A percentile compares a stretch with the other conserved stretches of the same genome.
Evolutionary conservation across 2,329 filamentous ascomycete species (phyloP).

Genomic region (Penicillium sp.): DNA sequence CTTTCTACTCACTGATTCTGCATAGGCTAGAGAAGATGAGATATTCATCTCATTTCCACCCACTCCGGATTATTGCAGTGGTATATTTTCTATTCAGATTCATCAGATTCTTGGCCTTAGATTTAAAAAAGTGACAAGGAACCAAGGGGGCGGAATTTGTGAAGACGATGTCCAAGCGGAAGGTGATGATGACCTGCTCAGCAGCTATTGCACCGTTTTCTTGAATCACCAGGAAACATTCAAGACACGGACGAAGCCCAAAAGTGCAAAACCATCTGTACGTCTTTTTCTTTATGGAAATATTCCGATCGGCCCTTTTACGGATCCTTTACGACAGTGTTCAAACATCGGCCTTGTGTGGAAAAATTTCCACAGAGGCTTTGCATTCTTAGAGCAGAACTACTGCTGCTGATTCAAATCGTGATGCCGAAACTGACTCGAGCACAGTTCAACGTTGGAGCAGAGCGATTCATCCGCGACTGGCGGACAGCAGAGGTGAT

Average conservation of each 20-base stretch:
- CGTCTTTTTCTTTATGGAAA: neutral
- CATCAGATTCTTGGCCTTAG: slow-evolving; percentile 2
- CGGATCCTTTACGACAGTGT: neutral
- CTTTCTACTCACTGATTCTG: slow-evolving; percentile 3
- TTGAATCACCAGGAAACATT: neutral
- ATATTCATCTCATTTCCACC: slow-evolving; percentile 1
- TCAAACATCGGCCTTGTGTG: neutral
- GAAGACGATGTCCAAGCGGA: slow-evolving; percentile 1
- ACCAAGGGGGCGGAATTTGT: slow-evolving; percentile 1
- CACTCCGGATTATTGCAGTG: slow-evolving; percentile 1
- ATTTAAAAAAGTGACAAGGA: slow-evolving; percentile 3
- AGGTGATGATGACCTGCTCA: slow-evolving; percentile 3
- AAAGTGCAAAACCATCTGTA: slow-evolving; percentile 3
- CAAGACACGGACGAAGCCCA: slow-evolving; percentile 2
- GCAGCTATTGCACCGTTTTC: slow-evolving; percentile 2
- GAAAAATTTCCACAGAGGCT: neutral
- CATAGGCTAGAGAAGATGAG: slow-evolving; percentile 1
- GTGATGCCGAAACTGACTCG: neutral
- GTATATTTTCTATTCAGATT: slow-evolving; percentile 3
- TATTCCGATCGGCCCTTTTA: neutral
- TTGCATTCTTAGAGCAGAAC: neutral
- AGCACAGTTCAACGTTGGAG: slow-evolving; percentile 3
- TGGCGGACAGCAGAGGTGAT: slow-evolving; percentile 1
- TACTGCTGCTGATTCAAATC: slow-evolving; percentile 1
- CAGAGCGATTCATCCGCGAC: slow-evolving; percentile 2